phyloP scores from a whole-genome alignment of 2,329 filamentous ascomycete species.

The Alternaria novae-zelandiae region DNA sequence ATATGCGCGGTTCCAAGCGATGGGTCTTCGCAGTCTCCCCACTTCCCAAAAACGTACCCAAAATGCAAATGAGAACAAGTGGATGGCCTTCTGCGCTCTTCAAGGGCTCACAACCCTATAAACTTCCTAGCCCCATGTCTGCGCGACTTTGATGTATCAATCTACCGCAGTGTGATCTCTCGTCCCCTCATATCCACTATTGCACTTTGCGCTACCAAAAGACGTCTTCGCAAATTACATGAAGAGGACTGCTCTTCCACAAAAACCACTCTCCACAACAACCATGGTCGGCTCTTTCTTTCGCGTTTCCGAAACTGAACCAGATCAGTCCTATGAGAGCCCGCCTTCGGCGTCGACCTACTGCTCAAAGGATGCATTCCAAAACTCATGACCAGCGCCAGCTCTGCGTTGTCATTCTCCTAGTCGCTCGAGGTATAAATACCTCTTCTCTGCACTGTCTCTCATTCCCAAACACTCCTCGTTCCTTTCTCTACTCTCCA shows the following conservation, averaged over 20 bases:
- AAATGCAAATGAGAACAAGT: background rate
- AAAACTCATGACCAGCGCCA: background rate
- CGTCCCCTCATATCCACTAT: background rate
- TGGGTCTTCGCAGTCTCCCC: background rate
- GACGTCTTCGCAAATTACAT: too few species aligned
- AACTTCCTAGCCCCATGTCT: background rate
- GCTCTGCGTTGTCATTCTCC: background rate
- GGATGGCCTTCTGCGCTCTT: background rate
- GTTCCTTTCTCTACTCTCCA: background rate
- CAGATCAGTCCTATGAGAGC: too few species aligned
- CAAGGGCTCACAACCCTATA: background rate
- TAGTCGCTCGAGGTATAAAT: background rate
- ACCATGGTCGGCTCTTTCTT: background rate
- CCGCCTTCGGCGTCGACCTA: background rate
- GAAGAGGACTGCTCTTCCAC: background rate
- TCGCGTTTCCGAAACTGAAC: background rate
- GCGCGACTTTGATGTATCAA: background rate
- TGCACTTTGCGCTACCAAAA: background rate
- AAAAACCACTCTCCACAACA: too few species aligned
- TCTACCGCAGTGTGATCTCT: background rate
- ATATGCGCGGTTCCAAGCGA: rapidly evolving
- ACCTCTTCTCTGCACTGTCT: background rate
- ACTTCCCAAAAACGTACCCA: background rate
- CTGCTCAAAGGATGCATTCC: background rate
- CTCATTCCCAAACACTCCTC: background rate